These are phyloP conservation scores for Lentinula detonsa DNA, from an alignment of 768 basidiomycete genomes.

Conservation along the genomic window DNA sequence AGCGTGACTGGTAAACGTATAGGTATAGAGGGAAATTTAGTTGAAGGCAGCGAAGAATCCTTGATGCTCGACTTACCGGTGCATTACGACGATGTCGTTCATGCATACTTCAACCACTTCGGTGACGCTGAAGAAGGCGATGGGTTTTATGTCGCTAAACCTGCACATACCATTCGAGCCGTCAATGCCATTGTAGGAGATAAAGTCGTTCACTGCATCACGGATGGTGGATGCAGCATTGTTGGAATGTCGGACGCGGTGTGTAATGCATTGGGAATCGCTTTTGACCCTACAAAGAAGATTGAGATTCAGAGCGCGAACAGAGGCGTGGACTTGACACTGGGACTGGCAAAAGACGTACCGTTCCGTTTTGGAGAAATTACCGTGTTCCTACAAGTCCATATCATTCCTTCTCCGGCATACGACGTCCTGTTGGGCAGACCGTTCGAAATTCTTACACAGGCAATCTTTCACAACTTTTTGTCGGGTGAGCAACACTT, in stretches of 20 bases:
- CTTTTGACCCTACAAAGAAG: background rate
- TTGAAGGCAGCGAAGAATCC: background rate
- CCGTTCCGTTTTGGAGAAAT: background rate
- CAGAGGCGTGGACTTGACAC: background rate
- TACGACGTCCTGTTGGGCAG: slow-evolving; percentile 10
- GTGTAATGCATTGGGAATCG: background rate
- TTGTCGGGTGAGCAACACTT: background rate
- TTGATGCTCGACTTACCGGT: too few relatives aligned
- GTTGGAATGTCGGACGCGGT: background rate
- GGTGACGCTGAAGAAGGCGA: background rate
- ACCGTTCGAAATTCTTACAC: slow-evolving; percentile 8
- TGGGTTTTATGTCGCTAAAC: background rate
- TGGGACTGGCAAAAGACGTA: background rate
- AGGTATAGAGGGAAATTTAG: background rate
- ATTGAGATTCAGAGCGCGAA: background rate
- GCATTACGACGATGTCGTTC: rapidly evolving
- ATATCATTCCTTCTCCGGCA: slow-evolving; percentile 6
- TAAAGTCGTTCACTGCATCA: background rate
- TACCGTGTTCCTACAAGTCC: slow-evolving; percentile 9
- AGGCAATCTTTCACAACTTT: background rate
- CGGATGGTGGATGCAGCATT: background rate
- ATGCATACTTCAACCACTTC: background rate
- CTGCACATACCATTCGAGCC: background rate
- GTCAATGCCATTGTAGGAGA: background rate
- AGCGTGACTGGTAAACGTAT: background rate